Conservation (phyloP, 106 monocot genomes). For the Allium fistulosum region DNA sequence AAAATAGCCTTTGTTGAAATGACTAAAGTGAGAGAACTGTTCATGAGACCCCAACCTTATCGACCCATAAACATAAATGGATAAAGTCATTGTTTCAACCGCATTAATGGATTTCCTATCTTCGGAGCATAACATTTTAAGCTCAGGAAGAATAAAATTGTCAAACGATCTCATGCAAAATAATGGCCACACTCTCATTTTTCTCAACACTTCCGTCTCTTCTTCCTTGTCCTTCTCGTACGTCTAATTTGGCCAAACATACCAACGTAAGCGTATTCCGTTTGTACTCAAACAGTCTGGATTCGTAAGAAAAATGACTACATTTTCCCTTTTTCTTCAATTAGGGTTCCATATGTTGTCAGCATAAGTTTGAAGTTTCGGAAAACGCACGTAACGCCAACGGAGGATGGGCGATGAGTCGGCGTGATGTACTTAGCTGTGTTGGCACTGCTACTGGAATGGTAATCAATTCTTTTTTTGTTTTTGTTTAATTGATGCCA, state of each 20-base stretch:
- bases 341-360: background rate
- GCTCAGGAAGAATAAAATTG: too few relatives aligned
- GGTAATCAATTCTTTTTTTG: background rate
- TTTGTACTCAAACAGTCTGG: background rate
- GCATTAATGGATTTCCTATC: too few relatives aligned
- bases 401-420: background rate
- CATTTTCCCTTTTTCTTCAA: background rate
- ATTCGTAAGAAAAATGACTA: background rate
- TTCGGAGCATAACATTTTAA: too few relatives aligned
- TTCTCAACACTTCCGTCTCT: background rate
- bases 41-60: too few relatives aligned
- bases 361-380: background rate
- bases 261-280: background rate
- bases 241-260: background rate
- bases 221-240: background rate
- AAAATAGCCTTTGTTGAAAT: too few relatives aligned
- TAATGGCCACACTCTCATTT: constrained; percentile 1
- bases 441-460: background rate
- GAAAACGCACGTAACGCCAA: background rate
- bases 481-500: background rate
- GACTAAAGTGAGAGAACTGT: too few relatives aligned
- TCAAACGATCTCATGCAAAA: too few relatives aligned
- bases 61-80: too few relatives aligned
- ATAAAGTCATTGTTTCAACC: too few relatives aligned
- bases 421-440: background rate